phyloP scores from a whole-genome alignment of 2,329 filamentous ascomycete genomes.

The Leptoxyphium fumago region DNA sequence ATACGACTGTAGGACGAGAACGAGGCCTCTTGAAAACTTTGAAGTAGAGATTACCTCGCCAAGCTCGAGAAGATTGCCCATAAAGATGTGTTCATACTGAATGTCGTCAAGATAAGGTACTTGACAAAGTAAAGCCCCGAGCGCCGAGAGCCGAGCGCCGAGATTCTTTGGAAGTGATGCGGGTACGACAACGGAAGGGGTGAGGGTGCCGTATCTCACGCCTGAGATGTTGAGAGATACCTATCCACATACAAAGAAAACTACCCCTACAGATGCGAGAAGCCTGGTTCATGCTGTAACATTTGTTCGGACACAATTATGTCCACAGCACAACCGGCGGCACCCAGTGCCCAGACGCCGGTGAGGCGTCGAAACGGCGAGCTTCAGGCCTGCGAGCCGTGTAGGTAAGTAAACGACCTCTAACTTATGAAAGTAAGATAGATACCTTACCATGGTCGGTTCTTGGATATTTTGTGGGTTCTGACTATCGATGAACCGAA shows the following conservation, averaged over 20 bases:
- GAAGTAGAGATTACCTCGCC: too few species aligned
- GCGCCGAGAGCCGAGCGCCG: not conserved
- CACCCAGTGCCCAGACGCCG: not conserved
- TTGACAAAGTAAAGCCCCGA: not conserved
- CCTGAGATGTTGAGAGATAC: not conserved
- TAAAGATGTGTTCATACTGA: too few species aligned
- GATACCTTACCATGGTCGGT: not conserved
- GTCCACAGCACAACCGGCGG: not conserved
- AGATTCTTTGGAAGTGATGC: not conserved
- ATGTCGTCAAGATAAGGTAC: too few species aligned
- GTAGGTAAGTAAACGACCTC: not conserved
- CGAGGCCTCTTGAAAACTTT: too few species aligned
- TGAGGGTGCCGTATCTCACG: not conserved
- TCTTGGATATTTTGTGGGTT: not conserved
- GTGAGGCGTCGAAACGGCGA: constrained; percentile 10
- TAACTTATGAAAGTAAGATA: not conserved
- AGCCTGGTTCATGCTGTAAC: not conserved
- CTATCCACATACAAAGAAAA: not conserved
- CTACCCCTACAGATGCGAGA: not conserved
- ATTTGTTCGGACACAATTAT: not conserved
- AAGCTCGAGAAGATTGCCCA: too few species aligned
- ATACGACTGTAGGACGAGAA: too few species aligned
- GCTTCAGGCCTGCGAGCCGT: constrained; percentile 4
- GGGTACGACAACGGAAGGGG: not conserved
- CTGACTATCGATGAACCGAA: too few species aligned